Evolutionary conservation across 306 rosid species (phyloP), one percentile per base, ranked within the genome.

Genomic region (Gastrolobium villosum): DNA sequence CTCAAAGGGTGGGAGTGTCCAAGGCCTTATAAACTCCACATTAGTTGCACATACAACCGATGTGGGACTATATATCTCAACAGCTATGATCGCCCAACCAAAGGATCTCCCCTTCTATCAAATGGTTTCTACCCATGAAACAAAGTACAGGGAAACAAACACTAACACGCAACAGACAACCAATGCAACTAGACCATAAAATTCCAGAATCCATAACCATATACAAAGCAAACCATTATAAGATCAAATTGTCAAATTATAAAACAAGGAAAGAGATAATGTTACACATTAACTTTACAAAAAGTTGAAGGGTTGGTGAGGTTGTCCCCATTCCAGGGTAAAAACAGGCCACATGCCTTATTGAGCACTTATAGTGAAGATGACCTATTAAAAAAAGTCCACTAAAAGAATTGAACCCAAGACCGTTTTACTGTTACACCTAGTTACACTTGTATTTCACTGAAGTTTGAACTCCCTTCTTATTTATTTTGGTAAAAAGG

Each of bases 181-280:
- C 1, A 41, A 40, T 15, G 45, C 72, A 84, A 28, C 68, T 48
- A 36, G n/a, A 28, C 13, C 55, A 76, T 48, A 46, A 37, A 35
- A 56, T 31, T 40, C 2, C 34, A 43, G 56, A 41, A 74, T 6
- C 57, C 32, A 63, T 53, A 63, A 46, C 70, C 59, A 8, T 6
- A 35, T 34, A 31, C 11, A 57, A 13, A 64, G 49, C 65, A 49
- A 39, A 70, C 4, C 2, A 64, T 53, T 62, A 63, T 10, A 31
- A 26, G 10, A 79, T 34, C 76, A 83, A 20, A 77, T 30, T 45
- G 37, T 39, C n/a, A 56, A 68, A 10, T 45, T 60, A 34, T 68
- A 35, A 28, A 48, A 10, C 36, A 50, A 61, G 67, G 20, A 79
- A 10, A 52, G 72, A 52, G 43, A 43, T 36, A 5, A 15, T 7